Base-by-base conservation (phyloP, 176 grass and related monocot species). In the Olyra latifolia region DNA sequence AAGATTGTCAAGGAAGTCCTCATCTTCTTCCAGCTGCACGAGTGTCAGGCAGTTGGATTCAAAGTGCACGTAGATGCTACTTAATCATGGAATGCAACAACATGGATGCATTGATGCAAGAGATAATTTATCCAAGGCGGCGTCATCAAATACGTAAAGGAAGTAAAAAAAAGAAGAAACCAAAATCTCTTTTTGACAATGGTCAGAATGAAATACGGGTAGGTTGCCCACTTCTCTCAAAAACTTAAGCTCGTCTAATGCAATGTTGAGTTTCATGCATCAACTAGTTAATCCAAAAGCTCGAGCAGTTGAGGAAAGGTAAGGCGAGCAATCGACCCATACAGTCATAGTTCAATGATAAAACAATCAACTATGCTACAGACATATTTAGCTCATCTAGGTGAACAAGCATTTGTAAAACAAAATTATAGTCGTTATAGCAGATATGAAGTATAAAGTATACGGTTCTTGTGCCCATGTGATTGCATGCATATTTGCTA, bases 21-120 rank as follows among this genome's bases (percentile, higher is more conserved):
- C 95, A 43, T 91, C 88, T 87, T 95, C 86, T 82, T 93, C 95
- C 38, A 98, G 81, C 95, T 98, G 83, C 41, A 25, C 54, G 80
- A 59, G 42, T 19, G 17, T 10, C 16, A 70, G 17, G 23, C 19
- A 60, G 50, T 46, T 78, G 45, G 17, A 77, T 68, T 73, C 28
- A 25, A 63, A 55, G 46, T 29, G 15, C 16, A 44, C 16, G 19
- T 1, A 71, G 8, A 20, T 35, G 4, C 10, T 17, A 49, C 20
- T 80, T 35, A 42, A 46, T 54, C 30, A 54, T 73, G 23, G 29
- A 66, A 47, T 27, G 50, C 65, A 2, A 80, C n/a, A 85, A 6
- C 20, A 22, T 56, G 16, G 10, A 72, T 17, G 39, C 14, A 38
- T 30, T 61, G 40, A 70, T 46, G 44, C 19, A 87, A 23, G 12